These are phyloP conservation scores for Chlamydomonas asymmetrica DNA, from an alignment of 139 green algal species.

Conservation along the genomic window DNA sequence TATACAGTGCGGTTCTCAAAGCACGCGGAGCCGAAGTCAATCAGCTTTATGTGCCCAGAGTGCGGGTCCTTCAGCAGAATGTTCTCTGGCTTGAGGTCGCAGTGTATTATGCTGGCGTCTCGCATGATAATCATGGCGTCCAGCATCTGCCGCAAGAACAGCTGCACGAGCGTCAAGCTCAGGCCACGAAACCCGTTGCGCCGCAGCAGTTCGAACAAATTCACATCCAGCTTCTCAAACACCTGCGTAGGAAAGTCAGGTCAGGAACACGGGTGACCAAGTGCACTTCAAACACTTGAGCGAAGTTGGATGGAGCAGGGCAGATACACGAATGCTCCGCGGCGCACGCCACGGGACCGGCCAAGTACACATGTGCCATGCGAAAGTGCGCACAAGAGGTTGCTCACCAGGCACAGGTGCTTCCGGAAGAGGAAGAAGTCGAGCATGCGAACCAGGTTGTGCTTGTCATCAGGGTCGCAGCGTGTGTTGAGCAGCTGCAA, in stretches of 20 bases:
- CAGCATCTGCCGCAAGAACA: conserved; percentile 60
- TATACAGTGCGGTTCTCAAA: conserved; percentile 93
- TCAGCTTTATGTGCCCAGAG: conserved; percentile 90
- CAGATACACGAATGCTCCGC: too few relatives aligned
- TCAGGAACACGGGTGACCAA: too few relatives aligned
- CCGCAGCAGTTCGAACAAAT: conserved; percentile 97
- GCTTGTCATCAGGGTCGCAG: conserved; percentile 76
- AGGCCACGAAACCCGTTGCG: conserved; percentile 92
- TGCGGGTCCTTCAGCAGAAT: conserved; percentile 74
- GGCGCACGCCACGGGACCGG: too few relatives aligned
- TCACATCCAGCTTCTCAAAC: conserved; percentile 95
- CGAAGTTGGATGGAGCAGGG: too few relatives aligned
- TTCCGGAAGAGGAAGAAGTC: conserved; percentile 90
- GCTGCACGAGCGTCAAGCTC: conserved; percentile 83
- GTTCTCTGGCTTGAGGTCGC: conserved; percentile 99
- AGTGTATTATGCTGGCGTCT: conserved; percentile 93
- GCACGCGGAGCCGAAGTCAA: conserved; percentile 97
- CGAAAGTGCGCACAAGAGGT: too few relatives aligned
- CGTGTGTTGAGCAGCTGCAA: conserved; percentile 89
- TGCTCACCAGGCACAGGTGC: conserved; percentile 97
- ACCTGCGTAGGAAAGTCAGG: too few relatives aligned
- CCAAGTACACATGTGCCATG: too few relatives aligned
- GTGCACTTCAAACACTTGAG: too few relatives aligned
- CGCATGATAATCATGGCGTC: conserved; percentile 81
- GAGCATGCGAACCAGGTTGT: conserved; percentile 93